These are phyloP conservation scores for Jasminum sambac DNA, from an alignment of 257 asterid genomes.

Conservation along the genomic window DNA sequence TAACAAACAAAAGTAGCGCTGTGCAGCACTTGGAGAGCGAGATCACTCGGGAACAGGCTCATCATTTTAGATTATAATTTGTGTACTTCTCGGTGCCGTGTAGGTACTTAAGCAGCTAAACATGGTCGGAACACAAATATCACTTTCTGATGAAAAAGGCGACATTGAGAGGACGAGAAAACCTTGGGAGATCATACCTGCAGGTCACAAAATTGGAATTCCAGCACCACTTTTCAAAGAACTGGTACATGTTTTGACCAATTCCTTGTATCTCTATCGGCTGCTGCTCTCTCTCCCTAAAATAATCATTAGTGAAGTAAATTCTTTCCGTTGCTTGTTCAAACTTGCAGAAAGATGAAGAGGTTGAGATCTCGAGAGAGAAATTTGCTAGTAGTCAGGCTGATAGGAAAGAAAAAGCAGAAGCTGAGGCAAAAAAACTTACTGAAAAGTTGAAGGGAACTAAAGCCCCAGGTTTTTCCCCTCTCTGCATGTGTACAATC, in stretches of 20 bases:
- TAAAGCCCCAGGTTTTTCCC: conserved; percentile 61
- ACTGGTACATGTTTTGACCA: conserved; percentile 52
- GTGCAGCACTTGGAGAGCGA: conserved; percentile 9
- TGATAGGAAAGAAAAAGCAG: conserved; percentile 63
- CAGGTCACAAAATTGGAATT: conserved; percentile 86
- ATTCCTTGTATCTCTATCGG: conserved; percentile 1
- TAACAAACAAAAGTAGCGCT: conserved; percentile 25
- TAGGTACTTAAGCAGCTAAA: conserved; percentile 97
- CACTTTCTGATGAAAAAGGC: conserved; percentile 72
- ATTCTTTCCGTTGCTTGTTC: conserved; percentile 20
- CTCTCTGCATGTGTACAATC: background rate
- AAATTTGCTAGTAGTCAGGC: conserved; percentile 96
- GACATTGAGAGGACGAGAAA: conserved; percentile 69
- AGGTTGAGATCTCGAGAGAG: conserved; percentile 53
- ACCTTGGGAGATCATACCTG: conserved; percentile 83
- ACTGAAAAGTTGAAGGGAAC: conserved; percentile 60
- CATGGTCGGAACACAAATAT: conserved; percentile 56
- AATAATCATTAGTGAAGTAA: conserved; percentile 4
- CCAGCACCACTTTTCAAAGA: conserved; percentile 80
- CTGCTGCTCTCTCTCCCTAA: too few species aligned
- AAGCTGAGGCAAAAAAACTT: conserved; percentile 55
- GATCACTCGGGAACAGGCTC: conserved; percentile 11
- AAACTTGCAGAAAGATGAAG: conserved; percentile 72
- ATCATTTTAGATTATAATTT: conserved; percentile 11
- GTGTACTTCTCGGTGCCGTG: conserved; percentile 12